These are phyloP conservation scores for Pseudogymnoascus sp. DNA, from an alignment of 2,329 filamentous ascomycete genomes.

Conservation along the genomic window DNA sequence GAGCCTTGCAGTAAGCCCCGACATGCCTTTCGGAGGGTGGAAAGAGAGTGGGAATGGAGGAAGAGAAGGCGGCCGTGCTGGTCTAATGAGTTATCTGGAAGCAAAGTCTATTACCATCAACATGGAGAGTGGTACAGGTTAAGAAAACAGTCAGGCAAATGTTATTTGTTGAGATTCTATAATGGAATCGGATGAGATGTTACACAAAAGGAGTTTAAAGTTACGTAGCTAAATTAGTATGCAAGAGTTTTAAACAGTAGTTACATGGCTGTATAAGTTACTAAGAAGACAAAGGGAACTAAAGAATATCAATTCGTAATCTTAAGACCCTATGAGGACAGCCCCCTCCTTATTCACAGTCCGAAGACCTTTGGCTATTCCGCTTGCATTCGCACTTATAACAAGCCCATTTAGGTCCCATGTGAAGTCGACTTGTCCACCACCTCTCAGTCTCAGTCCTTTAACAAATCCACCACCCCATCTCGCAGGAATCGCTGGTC, in stretches of 20 bases:
- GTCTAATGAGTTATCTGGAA: not conserved
- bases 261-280: not conserved
- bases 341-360: slow-evolving; percentile 11
- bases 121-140: not conserved
- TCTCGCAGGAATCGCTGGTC: slow-evolving; percentile 37
- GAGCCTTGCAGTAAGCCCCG: slow-evolving; percentile 32
- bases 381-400: slow-evolving; percentile 11
- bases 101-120: not conserved
- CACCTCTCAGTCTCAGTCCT: slow-evolving; percentile 37
- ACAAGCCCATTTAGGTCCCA: slow-evolving; percentile 35
- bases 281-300: not conserved
- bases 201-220: not conserved
- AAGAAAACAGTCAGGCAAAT: not conserved
- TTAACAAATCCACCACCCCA: slow-evolving; percentile 38
- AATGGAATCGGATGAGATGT: not conserved
- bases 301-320: not conserved
- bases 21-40: slow-evolving; percentile 58
- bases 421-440: slow-evolving; percentile 34
- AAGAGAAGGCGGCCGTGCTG: not conserved
- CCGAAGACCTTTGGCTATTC: not conserved
- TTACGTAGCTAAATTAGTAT: not conserved
- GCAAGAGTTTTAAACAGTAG: not conserved
- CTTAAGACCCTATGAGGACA: not conserved
- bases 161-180: too few relatives aligned
- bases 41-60: slow-evolving; percentile 71